Base-by-base conservation (phyloP, 768 basidiomycete species). In the Naganishia friedmannii region DNA sequence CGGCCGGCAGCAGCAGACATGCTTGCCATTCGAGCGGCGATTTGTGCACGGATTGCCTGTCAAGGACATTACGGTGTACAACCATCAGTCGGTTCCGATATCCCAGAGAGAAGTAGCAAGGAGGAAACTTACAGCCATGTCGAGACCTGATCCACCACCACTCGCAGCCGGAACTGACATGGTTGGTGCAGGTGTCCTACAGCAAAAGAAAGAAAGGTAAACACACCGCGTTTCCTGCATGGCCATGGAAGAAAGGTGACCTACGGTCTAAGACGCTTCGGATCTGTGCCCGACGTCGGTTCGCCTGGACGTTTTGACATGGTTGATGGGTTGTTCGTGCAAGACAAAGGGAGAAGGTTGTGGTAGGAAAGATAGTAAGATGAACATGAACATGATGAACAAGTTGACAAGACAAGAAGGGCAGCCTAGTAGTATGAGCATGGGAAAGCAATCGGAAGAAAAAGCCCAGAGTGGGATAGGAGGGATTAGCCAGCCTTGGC, bases 41-140 rank as follows among this genome's bases (percentile, higher is more conserved):
- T 74, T 66, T 78, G 78, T n/a, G 79, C 79, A 69, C 77, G 71
- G 45, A 80, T 80, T 45, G 79, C 67, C 73, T 73, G 67, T 53
- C 37, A 19, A 10, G 7, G 10, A 70, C n/a, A 56, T n/a, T n/a
- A n/a, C n/a, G n/a, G n/a, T n/a, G n/a, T n/a, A n/a, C n/a, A n/a
- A n/a, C n/a, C n/a, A n/a, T n/a, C n/a, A n/a, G n/a, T n/a, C n/a
- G n/a, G 66, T 42, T 37, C n/a, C 37, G 4, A 12, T 12, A 28
- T 39, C 21, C 29, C 39, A 3, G 34, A 32, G 46, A 31, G 8
- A 21, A 48, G 29, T 39, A 48, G 58, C 1, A 29, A 58, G 9
- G 23, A 37, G 21, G 23, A 10, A 6, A 66, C 70, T 46, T 53
- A 73, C 72, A 28, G 76, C 74, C 56, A 80, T 77, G 66, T 80